Base-by-base conservation (phyloP, 441 rosid genomes). In the Sinapis alba region DNA sequence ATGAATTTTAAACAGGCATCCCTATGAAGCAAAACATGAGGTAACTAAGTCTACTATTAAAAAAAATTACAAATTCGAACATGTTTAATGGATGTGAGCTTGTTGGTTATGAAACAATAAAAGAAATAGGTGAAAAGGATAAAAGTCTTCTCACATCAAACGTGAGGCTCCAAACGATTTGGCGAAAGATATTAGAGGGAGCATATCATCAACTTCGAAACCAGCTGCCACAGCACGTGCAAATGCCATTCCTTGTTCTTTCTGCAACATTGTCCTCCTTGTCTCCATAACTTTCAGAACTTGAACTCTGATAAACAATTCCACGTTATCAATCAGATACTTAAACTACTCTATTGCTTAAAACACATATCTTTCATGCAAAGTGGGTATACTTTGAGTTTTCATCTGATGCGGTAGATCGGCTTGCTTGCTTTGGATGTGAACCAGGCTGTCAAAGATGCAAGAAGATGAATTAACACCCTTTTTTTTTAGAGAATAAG, bases 191-290 rank as follows among this genome's bases (percentile, higher is more conserved):
- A 89, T 82, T 77, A 96, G 71, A 71, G 94, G 86, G 15, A 84
- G 71, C 91, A 96, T 85, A 74, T 85, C 84, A 76, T 90, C 96
- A 87, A 88, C 75, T 62, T 89, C 97, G 76, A 90, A 96, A 84
- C 97, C 96, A 84, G 99, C 99, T 81, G 99, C 99, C 15, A 81
- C 93, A 80, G 99, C 97, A 75, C 98, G 96, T 43, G 99, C 99
- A 83, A 96, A 96, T 76, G 98, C 98, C 99, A 96, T 96, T 38
- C 97, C 99, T 86, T 96, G 99, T 85, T 96, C 99, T 81, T 93
- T 93, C 85, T 88, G 98, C 70, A 96, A 83, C 75, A 85, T 84
- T 60, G 80, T 83, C 86, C 76, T 90, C 64, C 99, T 87, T 38
- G 96, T 86, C 90, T 92, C 98, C 75, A 96, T 79, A 78, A 92